Base-by-base conservation (phyloP, 1,284 basidiomycete species). In the Inonotus obliquus region DNA sequence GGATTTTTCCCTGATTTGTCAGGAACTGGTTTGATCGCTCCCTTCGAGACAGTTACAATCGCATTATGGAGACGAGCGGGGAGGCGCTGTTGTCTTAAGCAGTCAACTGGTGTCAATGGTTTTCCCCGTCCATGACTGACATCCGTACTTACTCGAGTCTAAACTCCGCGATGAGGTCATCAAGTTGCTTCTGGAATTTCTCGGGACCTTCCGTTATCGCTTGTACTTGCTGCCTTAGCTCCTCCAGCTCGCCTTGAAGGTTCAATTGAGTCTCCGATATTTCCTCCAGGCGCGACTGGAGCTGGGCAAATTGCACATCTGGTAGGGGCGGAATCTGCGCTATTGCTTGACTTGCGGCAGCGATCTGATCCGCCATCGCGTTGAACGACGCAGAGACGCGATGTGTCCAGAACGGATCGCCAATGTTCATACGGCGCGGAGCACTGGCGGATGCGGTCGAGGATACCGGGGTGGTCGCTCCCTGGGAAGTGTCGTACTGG, bases 281-380 rank as follows among this genome's bases (percentile, higher is more conserved):
- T 11, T 60, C 63, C 13, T 71, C 72, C 48, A 75, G 59, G 13
- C 72, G 66, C 55, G 65, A 57, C 13, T 65, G 51, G 27, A 75
- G 60, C 29, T 64, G 67, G 6, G 61, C 62, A 35, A 66, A 38
- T 41, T 57, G 38, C 23, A 41, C 44, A 41, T 65, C 64, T 4
- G 64, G 59, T 5, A 66, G 62, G 38, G 63, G 64, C 44, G 66
- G 66, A 21, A 74, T 68, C 13, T 71, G 64, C 21, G 73, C 71
- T 52, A 78, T 72, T 4, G 75, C 74, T 38, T 74, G 73, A 21
- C 75, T 76, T 14, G 77, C 75, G 0, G 74, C 75, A 13, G 71
- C 69, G 61, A 79, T 77, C 66, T 79, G 76, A 25, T 72, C 70
- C 2, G 76, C 76, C 67, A 79, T 74, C 17, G 72, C 70, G 7